Base-by-base conservation (phyloP, 805 yeast species). In the Candida germanica region DNA sequence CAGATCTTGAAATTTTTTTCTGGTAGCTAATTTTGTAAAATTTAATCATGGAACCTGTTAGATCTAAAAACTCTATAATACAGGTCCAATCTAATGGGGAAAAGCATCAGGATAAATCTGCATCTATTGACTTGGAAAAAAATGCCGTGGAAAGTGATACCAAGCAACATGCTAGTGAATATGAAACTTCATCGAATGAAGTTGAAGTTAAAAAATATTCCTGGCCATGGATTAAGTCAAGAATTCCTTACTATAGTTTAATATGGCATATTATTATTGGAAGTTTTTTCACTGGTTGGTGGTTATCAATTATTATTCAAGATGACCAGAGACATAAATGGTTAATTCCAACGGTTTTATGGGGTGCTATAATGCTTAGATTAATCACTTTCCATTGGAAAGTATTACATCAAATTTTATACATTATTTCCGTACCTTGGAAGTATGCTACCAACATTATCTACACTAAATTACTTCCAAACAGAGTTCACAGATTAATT, bases 321-420 rank as follows among this genome's bases (percentile, higher is more conserved):
- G 49, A 66, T 5, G 64, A 68, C 42, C 70, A 69, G 30, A 59
- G 80, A 36, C 73, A 57, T 43, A 46, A 65, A 40, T 77, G 82
- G 82, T 67, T 77, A 48, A 73, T 77, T 41, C 82, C 81, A 13
- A 75, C 81, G 3, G 53, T 77, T 14, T 46, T 77, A 30, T 77
- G 74, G 71, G 62, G 69, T 27, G 58, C 66, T 56, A 53, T 75
- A 19, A 72, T 74, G 71, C 61, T 69, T 15, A 60, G 82, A 16
- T 56, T 77, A 36, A 66, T 76, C 47, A 64, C 79, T 12, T 69
- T 73, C 58, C 70, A 74, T 57, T 59, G 68, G 34, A 66, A 67
- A 19, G 43, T 53, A 26, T 33, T 56, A 34, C 42, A 38, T 26
- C 35, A 52, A 47, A 11, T 46, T 31, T 55, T 48, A 46, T 44